phyloP scores from a whole-genome alignment of 371 early-diverging fungal species.

The Mucor irregularis region DNA sequence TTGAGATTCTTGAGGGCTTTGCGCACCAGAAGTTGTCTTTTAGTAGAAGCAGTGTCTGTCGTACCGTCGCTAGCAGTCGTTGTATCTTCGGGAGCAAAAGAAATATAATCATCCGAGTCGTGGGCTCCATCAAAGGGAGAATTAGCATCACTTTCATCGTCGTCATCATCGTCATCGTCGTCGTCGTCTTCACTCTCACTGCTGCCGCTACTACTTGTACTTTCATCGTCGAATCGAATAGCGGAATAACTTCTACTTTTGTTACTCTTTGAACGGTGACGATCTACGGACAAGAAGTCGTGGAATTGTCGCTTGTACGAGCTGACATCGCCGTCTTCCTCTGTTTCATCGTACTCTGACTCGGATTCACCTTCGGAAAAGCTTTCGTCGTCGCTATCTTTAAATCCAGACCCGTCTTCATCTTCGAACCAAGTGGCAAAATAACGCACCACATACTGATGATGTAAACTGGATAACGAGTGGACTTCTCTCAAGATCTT shows the following conservation, averaged over 20 bases:
- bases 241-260: slow-evolving; percentile 57
- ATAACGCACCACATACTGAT: slow-evolving; percentile 90
- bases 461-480: slow-evolving; percentile 87
- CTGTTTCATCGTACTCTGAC: slow-evolving; percentile 49
- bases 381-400: slow-evolving; percentile 51
- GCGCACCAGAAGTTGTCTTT: slow-evolving; percentile 5
- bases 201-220: slow-evolving; percentile 30
- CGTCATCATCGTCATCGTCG: slow-evolving; percentile 9
- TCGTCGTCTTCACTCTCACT: slow-evolving; percentile 30
- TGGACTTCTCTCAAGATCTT: slow-evolving; percentile 91
- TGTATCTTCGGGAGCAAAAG: slow-evolving; percentile 28
- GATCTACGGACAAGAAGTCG: slow-evolving; percentile 55
- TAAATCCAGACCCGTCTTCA: slow-evolving; percentile 20
- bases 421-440: slow-evolving; percentile 96
- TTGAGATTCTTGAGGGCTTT: slow-evolving; percentile 23
- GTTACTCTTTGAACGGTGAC: slow-evolving; percentile 31
- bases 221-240: slow-evolving; percentile 52
- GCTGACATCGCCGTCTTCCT: slow-evolving; percentile 41
- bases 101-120: slow-evolving; percentile 33
- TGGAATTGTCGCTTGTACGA: slow-evolving; percentile 52
- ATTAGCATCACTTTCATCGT: slow-evolving; percentile 30
- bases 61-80: slow-evolving; percentile 7
- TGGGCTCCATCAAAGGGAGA: slow-evolving; percentile 31
- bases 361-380: slow-evolving; percentile 48
- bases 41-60: slow-evolving; percentile 8